Conservation (phyloP, 805 yeast genomes). For the Yarrowia sp. region DNA sequence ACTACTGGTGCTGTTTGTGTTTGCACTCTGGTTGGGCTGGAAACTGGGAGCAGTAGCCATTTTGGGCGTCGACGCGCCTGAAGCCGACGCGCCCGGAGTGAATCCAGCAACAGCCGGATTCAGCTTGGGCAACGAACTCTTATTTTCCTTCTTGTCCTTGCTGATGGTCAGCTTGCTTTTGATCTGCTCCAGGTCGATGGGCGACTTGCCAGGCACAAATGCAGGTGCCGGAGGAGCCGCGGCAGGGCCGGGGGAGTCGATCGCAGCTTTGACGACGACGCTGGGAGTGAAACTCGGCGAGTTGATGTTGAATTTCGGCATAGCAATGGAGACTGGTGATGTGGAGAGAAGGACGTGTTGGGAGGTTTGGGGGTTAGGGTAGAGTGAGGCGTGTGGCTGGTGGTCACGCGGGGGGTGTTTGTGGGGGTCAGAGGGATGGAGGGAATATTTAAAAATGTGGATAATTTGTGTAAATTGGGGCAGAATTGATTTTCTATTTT, state of each 20-base stretch:
- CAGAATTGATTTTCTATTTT: too few species aligned
- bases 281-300: slow-evolving; percentile 23
- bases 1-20: background rate
- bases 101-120: slow-evolving; percentile 4
- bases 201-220: slow-evolving; percentile 2
- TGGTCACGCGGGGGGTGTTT: too few species aligned
- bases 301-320: slow-evolving; percentile 25
- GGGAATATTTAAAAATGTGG: too few species aligned
- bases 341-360: background rate
- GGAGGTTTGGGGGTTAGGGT: background rate
- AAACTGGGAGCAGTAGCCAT: background rate
- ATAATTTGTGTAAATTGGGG: too few species aligned
- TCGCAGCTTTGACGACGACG: background rate
- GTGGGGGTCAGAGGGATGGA: too few species aligned
- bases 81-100: background rate
- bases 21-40: background rate
- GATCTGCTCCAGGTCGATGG: slow-evolving; percentile 18
- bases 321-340: background rate
- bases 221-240: background rate
- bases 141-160: slow-evolving; percentile 19
- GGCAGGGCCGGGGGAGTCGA: background rate
- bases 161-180: slow-evolving; percentile 22
- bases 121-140: background rate
- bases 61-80: background rate
- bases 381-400: too few species aligned